Base-by-base conservation (phyloP, 805 yeast species). In the Cyberlindnera subsufficiens region DNA sequence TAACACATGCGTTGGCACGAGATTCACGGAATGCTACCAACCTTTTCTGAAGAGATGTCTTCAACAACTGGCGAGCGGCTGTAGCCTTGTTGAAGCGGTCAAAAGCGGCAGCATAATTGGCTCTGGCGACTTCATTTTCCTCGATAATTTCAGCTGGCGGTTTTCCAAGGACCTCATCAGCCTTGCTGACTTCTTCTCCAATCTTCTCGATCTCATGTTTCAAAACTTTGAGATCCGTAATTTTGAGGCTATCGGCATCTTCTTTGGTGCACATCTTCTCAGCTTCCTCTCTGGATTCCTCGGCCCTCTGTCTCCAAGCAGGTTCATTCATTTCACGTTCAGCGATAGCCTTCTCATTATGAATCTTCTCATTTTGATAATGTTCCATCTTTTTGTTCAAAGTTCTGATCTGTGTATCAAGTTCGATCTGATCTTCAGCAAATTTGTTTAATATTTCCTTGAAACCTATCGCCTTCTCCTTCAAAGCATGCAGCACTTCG, bases 121-220 rank as follows among this genome's bases (percentile, higher is more conserved):
- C 55, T 46, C 76, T 72, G 4, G 75, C 68, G 13, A 56, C 56
- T 14, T 71, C 64, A 36, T 77, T 72, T 30, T 77, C 69, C 11
- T 60, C 54, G 35, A 76, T 70, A 1, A 82, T 78, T 31, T 75
- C 74, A 39, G 78, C 82, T 37, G 76, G 73, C 0, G 80, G 59
- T 42, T 75, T 67, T 1, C 85, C 86, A 13, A 80, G 59, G 19
- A 65, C 61, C 34, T 62, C 63, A 50, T 83, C 85, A 3, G 80
- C 77, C 41, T 67, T 69, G 38, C 68, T 64, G 15, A 84, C 71
- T 17, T 71, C 69, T 30, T 58, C 52, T 17, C 74, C 69, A 14
- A 80, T 66, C 16, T 60, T 65, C 19, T 63, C 65, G 40, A 78
- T 69, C 52, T 79, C 82, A 3, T 55, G 47, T 19, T 70, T 72